phyloP scores from a whole-genome alignment of 768 basidiomycete genomes.

The Mycena galopus region DNA sequence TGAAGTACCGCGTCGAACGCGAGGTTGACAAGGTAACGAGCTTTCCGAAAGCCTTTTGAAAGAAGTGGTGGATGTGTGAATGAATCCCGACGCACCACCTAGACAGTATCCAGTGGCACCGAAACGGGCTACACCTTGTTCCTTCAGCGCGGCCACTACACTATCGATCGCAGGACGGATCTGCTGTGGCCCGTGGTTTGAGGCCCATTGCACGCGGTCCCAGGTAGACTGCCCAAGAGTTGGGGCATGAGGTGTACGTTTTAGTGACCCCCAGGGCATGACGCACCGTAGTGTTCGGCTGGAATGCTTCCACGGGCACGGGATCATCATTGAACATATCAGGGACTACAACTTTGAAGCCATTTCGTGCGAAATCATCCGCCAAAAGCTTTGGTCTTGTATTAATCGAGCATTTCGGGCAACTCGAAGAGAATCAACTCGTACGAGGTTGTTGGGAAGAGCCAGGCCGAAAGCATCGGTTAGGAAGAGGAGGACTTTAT shows the following conservation, averaged over 20 bases:
- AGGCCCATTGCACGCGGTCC: conserved; percentile 21
- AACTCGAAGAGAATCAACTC: conserved; percentile 18
- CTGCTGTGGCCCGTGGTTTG: neutral
- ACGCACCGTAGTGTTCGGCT: conserved; percentile 27
- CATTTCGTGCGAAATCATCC: conserved; percentile 31
- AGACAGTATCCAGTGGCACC: conserved; percentile 49
- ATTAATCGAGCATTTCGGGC: neutral
- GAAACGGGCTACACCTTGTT: conserved; percentile 44
- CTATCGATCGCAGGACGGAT: conserved; percentile 44
- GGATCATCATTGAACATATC: conserved; percentile 61
- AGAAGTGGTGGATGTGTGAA: too few relatives aligned
- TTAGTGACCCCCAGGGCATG: too few relatives aligned
- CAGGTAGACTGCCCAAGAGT: conserved; percentile 8
- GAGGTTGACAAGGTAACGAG: conserved; percentile 44
- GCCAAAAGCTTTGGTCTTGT: conserved; percentile 33
- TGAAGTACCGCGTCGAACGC: conserved; percentile 42
- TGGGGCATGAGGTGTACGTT: too few relatives aligned
- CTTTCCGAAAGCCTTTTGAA: too few relatives aligned
- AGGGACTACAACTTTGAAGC: conserved; percentile 38
- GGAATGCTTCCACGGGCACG: conserved; percentile 51
- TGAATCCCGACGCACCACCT: conserved; percentile 17
- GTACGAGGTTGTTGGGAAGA: conserved; percentile 44
- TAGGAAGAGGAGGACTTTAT: conserved; percentile 60
- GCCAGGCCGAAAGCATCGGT: conserved; percentile 57
- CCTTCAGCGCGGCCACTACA: conserved; percentile 39